Evolutionary conservation across 768 basidiomycete species (phyloP).

Genomic region (Jaapia argillacea): DNA sequence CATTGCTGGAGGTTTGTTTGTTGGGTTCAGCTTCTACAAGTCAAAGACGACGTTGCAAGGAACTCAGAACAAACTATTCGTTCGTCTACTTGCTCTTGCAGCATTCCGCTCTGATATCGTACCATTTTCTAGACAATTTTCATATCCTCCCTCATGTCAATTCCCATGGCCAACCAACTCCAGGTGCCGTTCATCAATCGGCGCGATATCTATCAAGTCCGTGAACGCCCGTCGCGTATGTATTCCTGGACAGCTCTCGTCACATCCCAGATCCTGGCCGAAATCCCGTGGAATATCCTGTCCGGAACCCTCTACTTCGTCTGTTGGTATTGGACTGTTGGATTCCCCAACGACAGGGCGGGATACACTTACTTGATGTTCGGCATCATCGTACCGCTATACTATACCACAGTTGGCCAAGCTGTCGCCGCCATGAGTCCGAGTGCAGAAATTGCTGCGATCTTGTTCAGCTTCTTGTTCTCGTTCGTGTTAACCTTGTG

Average conservation of each 20-base stretch:
- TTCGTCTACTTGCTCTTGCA: constrained; percentile 8
- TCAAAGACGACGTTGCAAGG: constrained; percentile 26
- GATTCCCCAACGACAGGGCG: constrained; percentile 24
- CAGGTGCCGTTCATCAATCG: constrained; percentile 30
- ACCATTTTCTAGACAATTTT: constrained; percentile 18
- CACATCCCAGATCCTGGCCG: constrained; percentile 25
- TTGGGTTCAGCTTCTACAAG: constrained; percentile 34
- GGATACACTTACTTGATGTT: constrained; percentile 30
- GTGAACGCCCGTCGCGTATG: constrained; percentile 32
- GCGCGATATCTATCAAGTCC: constrained; percentile 28
- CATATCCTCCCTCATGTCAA: constrained; percentile 22
- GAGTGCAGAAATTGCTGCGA: constrained; percentile 27
- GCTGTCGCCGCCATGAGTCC: constrained; percentile 34
- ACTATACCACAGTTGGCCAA: constrained; percentile 31
- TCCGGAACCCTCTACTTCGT: constrained; percentile 30
- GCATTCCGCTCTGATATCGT: background rate
- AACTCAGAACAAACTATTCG: constrained; percentile 33
- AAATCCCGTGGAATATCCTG: constrained; percentile 34
- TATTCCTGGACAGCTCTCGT: constrained; percentile 29
- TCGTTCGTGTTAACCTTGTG: constrained; percentile 33
- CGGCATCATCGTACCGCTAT: constrained; percentile 29
- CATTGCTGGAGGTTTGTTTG: constrained; percentile 21
- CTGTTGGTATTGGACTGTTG: constrained; percentile 41
- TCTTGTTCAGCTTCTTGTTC: constrained; percentile 28
- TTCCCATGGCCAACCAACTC: constrained; percentile 29